A percentile compares a stretch with the other conserved stretches of the same genome.
Conservation (phyloP, 139 green algal genomes). For the Diplosphaera chodatii region DNA sequence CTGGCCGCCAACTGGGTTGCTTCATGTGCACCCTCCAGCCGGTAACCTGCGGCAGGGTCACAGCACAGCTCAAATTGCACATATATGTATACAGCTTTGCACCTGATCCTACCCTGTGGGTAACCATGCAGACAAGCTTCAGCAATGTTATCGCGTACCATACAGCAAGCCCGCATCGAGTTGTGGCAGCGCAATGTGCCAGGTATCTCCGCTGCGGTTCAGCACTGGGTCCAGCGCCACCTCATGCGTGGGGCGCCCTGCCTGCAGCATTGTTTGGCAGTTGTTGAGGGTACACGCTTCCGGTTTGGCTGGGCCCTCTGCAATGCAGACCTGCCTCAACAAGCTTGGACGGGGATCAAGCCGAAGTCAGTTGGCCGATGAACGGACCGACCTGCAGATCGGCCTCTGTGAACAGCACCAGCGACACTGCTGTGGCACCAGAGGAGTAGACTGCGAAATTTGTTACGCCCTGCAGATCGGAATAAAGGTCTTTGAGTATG, state of each 20-base stretch:
- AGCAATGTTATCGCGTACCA: too few relatives aligned
- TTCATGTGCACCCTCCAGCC: not conserved
- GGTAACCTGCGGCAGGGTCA: too few relatives aligned
- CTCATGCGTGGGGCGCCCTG: slow-evolving; percentile 51
- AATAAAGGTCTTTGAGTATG: too few relatives aligned
- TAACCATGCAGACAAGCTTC: too few relatives aligned
- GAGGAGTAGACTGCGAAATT: slow-evolving; percentile 82
- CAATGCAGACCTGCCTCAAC: too few relatives aligned
- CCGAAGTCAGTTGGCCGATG: too few relatives aligned
- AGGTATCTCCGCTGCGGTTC: slow-evolving; percentile 79
- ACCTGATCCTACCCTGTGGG: too few relatives aligned
- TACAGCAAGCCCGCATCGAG: slow-evolving; percentile 66
- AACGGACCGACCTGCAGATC: slow-evolving; percentile 42
- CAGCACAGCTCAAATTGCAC: too few relatives aligned
- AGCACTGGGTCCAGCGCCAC: slow-evolving; percentile 55
- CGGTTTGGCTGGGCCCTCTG: too few relatives aligned
- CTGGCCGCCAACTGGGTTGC: not conserved
- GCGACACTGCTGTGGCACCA: slow-evolving; percentile 49
- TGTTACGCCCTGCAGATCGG: slow-evolving; percentile 43
- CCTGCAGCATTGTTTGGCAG: slow-evolving; percentile 35
- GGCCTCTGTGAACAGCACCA: slow-evolving; percentile 79
- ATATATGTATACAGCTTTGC: too few relatives aligned
- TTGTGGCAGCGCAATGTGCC: slow-evolving; percentile 76
- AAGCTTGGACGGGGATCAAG: too few relatives aligned
- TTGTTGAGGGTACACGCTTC: too few relatives aligned